Evolutionary conservation across 495 filamentous ascomycete species (phyloP).

Genomic region (Aspergillus baeticus): DNA sequence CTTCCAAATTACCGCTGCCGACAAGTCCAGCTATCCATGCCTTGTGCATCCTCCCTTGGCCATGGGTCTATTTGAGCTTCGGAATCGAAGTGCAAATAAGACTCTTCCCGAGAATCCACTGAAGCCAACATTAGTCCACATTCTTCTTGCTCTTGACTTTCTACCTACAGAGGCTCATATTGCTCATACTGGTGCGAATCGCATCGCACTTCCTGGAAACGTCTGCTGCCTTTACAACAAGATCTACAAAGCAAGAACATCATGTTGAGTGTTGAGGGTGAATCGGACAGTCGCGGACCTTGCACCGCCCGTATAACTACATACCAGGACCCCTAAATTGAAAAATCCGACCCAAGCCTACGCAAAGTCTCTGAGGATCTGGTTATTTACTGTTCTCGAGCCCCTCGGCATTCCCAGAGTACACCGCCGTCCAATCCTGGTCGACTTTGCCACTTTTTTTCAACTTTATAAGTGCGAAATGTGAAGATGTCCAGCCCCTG

Average conservation of each 20-base stretch:
- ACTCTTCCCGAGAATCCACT: slow-evolving; percentile 1
- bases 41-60: slow-evolving; percentile 30
- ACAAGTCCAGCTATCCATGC: slow-evolving; percentile 21
- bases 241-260: slow-evolving; percentile 33
- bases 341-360: slow-evolving; percentile 20
- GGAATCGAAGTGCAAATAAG: not conserved
- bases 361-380: slow-evolving; percentile 18
- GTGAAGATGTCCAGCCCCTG: slow-evolving; percentile 25
- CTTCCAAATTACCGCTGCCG: slow-evolving; percentile 20
- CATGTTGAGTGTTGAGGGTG: slow-evolving; percentile 28
- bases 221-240: slow-evolving; percentile 11
- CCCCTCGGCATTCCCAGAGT: not conserved
- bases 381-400: slow-evolving; percentile 26
- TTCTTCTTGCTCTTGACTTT: slow-evolving; percentile 17
- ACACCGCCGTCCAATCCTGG: slow-evolving; percentile 22
- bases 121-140: slow-evolving; percentile 2
- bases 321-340: too few relatives aligned
- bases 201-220: not conserved
- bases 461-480: slow-evolving; percentile 15
- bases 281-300: slow-evolving; percentile 30
- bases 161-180: slow-evolving; percentile 12
- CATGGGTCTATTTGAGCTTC: slow-evolving; percentile 22
- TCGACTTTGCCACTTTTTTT: slow-evolving; percentile 25
- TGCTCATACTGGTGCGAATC: slow-evolving; percentile 1
- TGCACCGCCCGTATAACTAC: too few relatives aligned